Base-by-base conservation (phyloP, 345 rosid species). In the Psidium friedrichsthalianum region DNA sequence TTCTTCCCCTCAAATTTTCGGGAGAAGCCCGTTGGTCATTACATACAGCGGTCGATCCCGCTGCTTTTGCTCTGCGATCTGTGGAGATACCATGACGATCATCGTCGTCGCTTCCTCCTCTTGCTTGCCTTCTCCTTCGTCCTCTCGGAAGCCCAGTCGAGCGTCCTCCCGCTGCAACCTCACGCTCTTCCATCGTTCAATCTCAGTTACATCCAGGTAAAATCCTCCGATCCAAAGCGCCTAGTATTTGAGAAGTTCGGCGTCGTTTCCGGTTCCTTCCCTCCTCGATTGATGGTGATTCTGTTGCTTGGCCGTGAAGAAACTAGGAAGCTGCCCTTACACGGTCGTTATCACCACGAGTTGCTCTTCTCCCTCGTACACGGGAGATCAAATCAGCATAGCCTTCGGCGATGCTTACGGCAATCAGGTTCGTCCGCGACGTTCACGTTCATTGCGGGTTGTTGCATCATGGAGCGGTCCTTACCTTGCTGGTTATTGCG, bases 341-440 rank as follows among this genome's bases (percentile, higher is more conserved):
- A 80, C 91, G 80, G 93, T 94, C 87, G 84, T 86, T 44, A 91
- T 95, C 85, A 85, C 94, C 22, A 97, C 99, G 47, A 96, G 99
- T 89, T 96, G 99, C 82, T 92, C 99, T 55, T 97, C 99, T 10
- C 52, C 93, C 22, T 83, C 24, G 84, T 93, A 92, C 86, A 96
- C 98, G 11, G 92, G 98, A 29, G 99, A 97, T 85, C 98, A 93
- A 86, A 97, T 97, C 82, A 93, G 99, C 61, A 85, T 97, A 42
- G 84, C 99, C 54, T 97, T 97, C 54, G 98, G 99, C 4, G 98
- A 97, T 87, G 98, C 94, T 20, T 96, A 95, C 74, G 99, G 96
- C 64, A 95, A 96, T 89, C 98, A 95, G 98, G 99, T 97, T 87
- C 6, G 89, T 15, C 40, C 86, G 29, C 54, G 0, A 0, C 56